Base-by-base conservation (phyloP, 176 grass and related monocot species). In the Bolboschoenus planiculmis region DNA sequence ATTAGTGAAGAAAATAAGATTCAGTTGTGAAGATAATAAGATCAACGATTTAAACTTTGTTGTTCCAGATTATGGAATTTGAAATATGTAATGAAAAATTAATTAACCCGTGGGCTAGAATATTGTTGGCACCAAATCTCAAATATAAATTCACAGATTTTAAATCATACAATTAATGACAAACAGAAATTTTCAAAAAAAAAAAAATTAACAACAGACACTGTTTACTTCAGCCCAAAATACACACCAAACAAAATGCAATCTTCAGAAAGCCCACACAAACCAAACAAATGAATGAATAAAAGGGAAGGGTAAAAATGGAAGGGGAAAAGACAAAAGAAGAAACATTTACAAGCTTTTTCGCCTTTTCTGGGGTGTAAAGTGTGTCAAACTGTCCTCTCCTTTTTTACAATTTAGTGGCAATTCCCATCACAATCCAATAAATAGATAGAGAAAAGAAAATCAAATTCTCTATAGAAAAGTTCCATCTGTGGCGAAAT, bases 391-490 rank as follows among this genome's bases (percentile, higher is more conserved):
- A 31, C 62, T 35, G 11, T 26, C 10, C 24, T 46, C 4, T 9
- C 21, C 46, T 77, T 50, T n/a, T 21, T 77, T 48, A 50, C 48
- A 81, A 62, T 61, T 20, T 63, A 26, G 56, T 81, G 79, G 35
- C 36, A 47, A 46, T 16, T 29, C 79, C 57, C 56, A 81, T 20
- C 56, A 33, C 11, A 47, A 59, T 42, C 11, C 33, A 61, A 60
- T 48, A 55, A 36, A 79, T n/a, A 56, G 7, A 56, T 29, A 79
- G 13, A 53, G 18, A 57, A 79, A 79, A 57, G 10, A 58, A 34
- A 58, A 23, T 79, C 77, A 79, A 79, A 79, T 35, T 21, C n/a
- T 74, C n/a, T 74, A 27, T 18, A 48, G n/a, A 27, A 47, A 27
- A 47, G 10, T 74, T 74, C 5, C 23, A 75, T 47, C n/a, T 29